A percentile compares a stretch with the other conserved stretches of the same genome.
Evolutionary conservation across 352 stramenopile species (phyloP).

Genomic region (Lagenidium giganteum): DNA sequence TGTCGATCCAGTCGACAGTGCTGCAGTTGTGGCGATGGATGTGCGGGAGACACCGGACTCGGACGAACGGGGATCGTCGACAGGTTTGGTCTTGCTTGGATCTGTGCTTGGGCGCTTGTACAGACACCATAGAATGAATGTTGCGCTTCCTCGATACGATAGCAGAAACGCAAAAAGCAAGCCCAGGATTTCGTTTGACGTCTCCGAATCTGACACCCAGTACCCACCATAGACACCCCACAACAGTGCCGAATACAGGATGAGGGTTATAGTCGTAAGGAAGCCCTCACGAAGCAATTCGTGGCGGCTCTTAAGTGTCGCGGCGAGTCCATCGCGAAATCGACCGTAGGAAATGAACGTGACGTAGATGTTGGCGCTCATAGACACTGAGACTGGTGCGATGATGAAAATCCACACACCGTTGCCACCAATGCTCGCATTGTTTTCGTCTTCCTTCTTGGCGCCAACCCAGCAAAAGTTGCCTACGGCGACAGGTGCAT

Average conservation of each 20-base stretch:
- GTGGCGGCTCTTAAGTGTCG: slow-evolving; percentile 47
- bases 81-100: slow-evolving; percentile 13
- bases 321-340: slow-evolving; percentile 55
- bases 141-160: slow-evolving; percentile 63
- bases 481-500: slow-evolving; percentile 48
- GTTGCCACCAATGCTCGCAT: slow-evolving; percentile 19
- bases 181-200: slow-evolving; percentile 31
- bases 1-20: slow-evolving; percentile 1
- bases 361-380: slow-evolving; percentile 62
- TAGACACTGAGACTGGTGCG: slow-evolving; percentile 36
- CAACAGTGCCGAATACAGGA: slow-evolving; percentile 59
- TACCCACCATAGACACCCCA: slow-evolving; percentile 66
- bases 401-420: slow-evolving; percentile 74
- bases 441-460: slow-evolving; percentile 29
- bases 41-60: too few relatives aligned
- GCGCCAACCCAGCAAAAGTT: slow-evolving; percentile 74
- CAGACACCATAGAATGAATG: slow-evolving; percentile 68
- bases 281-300: slow-evolving; percentile 65
- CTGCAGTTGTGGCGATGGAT: too few relatives aligned
- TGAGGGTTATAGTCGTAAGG: slow-evolving; percentile 60
- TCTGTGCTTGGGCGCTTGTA: slow-evolving; percentile 36
- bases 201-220: slow-evolving; percentile 28
- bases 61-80: too few relatives aligned
- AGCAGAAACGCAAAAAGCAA: slow-evolving; percentile 63
- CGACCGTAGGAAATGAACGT: slow-evolving; percentile 53